Base-by-base conservation (phyloP, 768 basidiomycete genomes). In the Russula virescens region DNA sequence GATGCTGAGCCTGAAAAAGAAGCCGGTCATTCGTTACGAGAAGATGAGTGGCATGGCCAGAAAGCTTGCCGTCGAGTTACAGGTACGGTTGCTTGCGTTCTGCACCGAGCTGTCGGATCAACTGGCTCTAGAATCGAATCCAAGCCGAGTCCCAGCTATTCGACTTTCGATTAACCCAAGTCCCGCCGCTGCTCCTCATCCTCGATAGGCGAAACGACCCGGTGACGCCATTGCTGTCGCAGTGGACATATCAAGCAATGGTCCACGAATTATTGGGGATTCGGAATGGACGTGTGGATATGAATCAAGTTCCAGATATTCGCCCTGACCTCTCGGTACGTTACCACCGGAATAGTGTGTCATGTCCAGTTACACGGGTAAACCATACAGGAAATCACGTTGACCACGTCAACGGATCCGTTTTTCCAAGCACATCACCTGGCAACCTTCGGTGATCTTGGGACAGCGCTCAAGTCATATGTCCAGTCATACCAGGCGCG, bases 221-320 rank as follows among this genome's bases (percentile, higher is more conserved):
- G 2, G 92, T 98, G 6, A 98, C 97, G 0, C 97, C 97, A 5
- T 76, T 98, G 42, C 80, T 98, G 34, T 93, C 93, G 2, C 97
- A 98, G 74, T 98, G 97, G 97, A 98, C 97, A 26, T 98, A 98
- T 75, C 96, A 98, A 73, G 97, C 96, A 1, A 98, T 98, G 95
- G 97, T 98, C 0, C 97, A 99, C 70, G 97, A 98, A 72, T 78
- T 97, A 16, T 75, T 98, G 8, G 89, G 91, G 2, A 97, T 99
- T 50, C 87, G 90, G 64, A 98, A 98, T 71, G 96, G 96, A 21
- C 82, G 97, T 61, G 94, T 98, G 4, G 86, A 92, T 70, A 74
- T 96, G 49, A 84, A 82, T 64, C 76, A 83, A 63, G 92, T 95
- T 40, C 93, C 93, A 16, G 94, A 92, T 67, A 88, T 94, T 48